phyloP scores from a whole-genome alignment of 2,329 filamentous ascomycete genomes.

The Fusarium sp. region DNA sequence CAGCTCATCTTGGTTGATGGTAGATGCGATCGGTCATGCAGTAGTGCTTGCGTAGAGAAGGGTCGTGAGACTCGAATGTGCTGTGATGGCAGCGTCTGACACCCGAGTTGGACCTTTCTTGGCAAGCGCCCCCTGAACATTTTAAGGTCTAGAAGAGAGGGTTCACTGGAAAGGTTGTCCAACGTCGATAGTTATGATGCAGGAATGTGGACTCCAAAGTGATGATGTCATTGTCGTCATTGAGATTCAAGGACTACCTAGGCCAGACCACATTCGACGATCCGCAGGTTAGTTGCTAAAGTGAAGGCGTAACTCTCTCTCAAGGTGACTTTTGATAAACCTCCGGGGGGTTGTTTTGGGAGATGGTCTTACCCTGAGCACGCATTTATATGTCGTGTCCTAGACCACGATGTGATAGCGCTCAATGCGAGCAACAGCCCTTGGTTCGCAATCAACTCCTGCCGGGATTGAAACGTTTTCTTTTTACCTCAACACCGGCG shows the following conservation, averaged over 20 bases:
- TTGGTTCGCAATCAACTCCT: neutral
- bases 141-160: neutral
- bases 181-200: neutral
- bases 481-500: neutral
- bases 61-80: accelerated
- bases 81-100: neutral
- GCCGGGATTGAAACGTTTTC: neutral
- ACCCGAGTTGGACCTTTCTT: neutral
- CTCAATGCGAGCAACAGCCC: neutral
- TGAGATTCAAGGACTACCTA: neutral
- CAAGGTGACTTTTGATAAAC: neutral
- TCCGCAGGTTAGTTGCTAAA: neutral
- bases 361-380: neutral
- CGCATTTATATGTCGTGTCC: neutral
- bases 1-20: conserved; percentile 50
- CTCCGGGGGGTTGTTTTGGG: no score
- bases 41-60: neutral
- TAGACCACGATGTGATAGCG: neutral
- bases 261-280: neutral
- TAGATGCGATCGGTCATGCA: neutral
- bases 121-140: neutral
- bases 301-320: neutral
- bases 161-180: neutral
- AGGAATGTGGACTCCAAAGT: neutral
- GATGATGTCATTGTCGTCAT: conserved; percentile 38